Evolutionary conservation across 140 eudicot species (phyloP), one percentile per base, ranked within the genome.

Genomic region (Senecio squalidus): DNA sequence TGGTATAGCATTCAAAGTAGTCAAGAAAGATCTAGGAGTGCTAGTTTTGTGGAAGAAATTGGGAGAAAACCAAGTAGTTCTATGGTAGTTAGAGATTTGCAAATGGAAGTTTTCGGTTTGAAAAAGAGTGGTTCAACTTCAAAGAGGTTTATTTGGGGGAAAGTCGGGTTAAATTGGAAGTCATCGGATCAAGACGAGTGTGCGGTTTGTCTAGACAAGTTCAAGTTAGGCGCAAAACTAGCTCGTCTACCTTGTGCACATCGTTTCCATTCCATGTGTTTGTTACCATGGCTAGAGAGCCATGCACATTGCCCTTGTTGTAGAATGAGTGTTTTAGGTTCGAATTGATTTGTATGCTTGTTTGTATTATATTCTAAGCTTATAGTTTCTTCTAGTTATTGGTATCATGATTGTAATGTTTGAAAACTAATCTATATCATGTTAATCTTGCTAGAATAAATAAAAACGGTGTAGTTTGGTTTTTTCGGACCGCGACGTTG

Each of bases 231-330:
- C 4, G 85, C 81, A 61, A 82, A 54, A 48, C 60, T 85, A 27
- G 74, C 74, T 45, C 79, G 70, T 25, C 58, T 89, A 62, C 77
- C 81, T 1, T 89, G 97, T 29, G 78, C 82, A 40, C 97, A 89
- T 71, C 80, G 76, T 24, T 89, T 89, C 72, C 97, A 89, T 57
- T 75, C 83, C 0, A 70, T 51, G 20, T 89, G 97, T 48, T 68
- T 89, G 74, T 53, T 70, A 21, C 97, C 97, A 6, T 89, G 97
- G 97, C 63, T 89, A 21, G 75, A 74, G 41, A 70, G 18, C 30
- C 82, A 82, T 73, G 70, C 82, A 4, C 95, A 74, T 36, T 89
- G 97, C 75, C 97, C 97, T 43, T 89, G 95, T 61, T 89, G 96
- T 66, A 72, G 96, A 63, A 71, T 66, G 25, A 55, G 6, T 54